Evolutionary conservation across 257 asterid genomes (phyloP).

Genomic region (Asclepias syriaca): DNA sequence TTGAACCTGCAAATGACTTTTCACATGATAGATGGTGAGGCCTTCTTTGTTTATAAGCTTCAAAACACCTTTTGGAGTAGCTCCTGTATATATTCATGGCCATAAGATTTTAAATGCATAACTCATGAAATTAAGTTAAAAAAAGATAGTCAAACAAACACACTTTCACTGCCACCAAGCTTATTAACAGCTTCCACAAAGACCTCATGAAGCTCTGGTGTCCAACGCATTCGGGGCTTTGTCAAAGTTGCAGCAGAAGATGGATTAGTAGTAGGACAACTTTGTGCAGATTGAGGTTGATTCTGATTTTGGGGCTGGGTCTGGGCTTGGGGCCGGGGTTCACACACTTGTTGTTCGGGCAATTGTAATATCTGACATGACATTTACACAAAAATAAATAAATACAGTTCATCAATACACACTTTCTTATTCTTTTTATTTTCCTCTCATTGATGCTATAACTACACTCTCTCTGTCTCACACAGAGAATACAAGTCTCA

Average conservation of each 20-base stretch:
- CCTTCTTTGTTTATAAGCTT: constrained; percentile 34
- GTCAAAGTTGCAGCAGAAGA: constrained; percentile 41
- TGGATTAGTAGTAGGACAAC: constrained; percentile 34
- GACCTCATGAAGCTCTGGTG: constrained; percentile 82
- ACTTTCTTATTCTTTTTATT: no score
- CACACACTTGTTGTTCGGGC: constrained; percentile 22
- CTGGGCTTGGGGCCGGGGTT: constrained; percentile 31
- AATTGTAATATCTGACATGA: constrained; percentile 42
- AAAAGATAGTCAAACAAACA: constrained; percentile 17
- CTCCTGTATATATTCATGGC: background rate
- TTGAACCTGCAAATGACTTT: constrained; percentile 38
- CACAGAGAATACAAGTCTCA: background rate
- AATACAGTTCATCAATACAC: background rate
- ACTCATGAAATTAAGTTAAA: constrained; percentile 5
- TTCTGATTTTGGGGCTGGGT: constrained; percentile 28
- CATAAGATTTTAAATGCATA: background rate
- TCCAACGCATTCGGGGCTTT: constrained; percentile 93
- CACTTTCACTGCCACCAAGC: constrained; percentile 91
- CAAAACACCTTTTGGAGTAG: constrained; percentile 21
- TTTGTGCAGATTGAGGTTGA: constrained; percentile 26
- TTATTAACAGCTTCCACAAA: constrained; percentile 69
- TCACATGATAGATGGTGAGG: constrained; percentile 37
- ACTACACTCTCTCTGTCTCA: background rate
- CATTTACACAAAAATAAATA: constrained; percentile 13
- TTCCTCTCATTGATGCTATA: background rate